These are phyloP conservation scores for Helicostylum pulchrum DNA, from an alignment of 192 early-diverging fungal genomes.

Conservation along the genomic window DNA sequence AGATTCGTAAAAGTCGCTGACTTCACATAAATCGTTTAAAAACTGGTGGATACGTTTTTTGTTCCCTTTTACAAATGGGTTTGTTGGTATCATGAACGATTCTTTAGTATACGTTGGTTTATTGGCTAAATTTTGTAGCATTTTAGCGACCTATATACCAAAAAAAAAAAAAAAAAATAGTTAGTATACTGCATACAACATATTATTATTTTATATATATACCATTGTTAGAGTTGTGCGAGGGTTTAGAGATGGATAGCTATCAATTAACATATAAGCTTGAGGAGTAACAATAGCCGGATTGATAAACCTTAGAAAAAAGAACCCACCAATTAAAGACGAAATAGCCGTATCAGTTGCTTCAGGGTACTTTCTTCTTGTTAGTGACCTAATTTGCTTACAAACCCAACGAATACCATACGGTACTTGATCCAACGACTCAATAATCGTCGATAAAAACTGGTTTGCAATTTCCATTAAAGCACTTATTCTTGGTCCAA, in stretches of 20 bases:
- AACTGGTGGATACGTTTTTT: constrained; percentile 79
- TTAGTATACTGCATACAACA: not conserved
- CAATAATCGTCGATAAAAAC: constrained; percentile 81
- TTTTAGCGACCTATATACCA: constrained; percentile 65
- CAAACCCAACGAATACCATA: constrained; percentile 97
- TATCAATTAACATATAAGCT: constrained; percentile 85
- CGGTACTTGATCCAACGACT: constrained; percentile 81
- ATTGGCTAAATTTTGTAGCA: constrained; percentile 93
- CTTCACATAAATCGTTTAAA: constrained; percentile 87
- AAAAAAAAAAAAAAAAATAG: constrained; percentile 4
- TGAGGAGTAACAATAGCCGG: constrained; percentile 95
- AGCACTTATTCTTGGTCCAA: constrained; percentile 70
- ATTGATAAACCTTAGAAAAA: constrained; percentile 92
- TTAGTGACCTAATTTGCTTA: constrained; percentile 89
- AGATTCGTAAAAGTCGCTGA: constrained; percentile 90
- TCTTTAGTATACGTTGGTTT: constrained; percentile 90
- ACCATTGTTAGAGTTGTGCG: constrained; percentile 83
- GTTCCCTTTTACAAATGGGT: constrained; percentile 86
- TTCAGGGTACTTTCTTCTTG: constrained; percentile 87
- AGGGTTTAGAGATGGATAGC: constrained; percentile 69
- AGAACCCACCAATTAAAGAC: constrained; percentile 93
- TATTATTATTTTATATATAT: no score
- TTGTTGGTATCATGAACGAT: constrained; percentile 81
- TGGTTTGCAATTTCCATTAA: constrained; percentile 80
- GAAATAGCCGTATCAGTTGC: constrained; percentile 80